Conservation (phyloP, 2,329 filamentous ascomycete genomes). For the Aspergillus sp. region DNA sequence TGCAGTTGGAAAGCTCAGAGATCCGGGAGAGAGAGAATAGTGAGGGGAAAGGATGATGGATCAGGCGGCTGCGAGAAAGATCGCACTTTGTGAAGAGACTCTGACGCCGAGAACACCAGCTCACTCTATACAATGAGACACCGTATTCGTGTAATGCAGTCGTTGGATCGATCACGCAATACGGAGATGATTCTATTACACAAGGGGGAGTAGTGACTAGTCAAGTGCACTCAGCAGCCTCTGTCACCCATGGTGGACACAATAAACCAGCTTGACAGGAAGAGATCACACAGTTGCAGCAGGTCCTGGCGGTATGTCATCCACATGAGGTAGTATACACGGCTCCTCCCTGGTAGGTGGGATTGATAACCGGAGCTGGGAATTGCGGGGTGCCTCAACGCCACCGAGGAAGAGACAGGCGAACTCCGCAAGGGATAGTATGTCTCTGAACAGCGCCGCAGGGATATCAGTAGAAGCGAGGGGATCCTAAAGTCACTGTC, state of each 20-base stretch:
- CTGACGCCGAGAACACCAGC: slow-evolving; percentile 1
- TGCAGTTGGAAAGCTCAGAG: not conserved
- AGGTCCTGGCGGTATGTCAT: slow-evolving; percentile 5
- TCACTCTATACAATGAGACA: not conserved
- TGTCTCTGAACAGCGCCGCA: no score
- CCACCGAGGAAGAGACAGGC: not conserved
- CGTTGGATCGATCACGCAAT: not conserved
- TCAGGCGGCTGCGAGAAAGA: not conserved
- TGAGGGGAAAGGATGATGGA: not conserved
- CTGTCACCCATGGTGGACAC: slow-evolving; percentile 4
- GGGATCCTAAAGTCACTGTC: no score
- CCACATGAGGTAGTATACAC: slow-evolving; percentile 6
- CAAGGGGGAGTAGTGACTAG: slow-evolving; percentile 2
- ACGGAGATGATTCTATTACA: slow-evolving; percentile 8
- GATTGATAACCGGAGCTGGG: not conserved
- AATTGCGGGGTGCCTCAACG: not conserved
- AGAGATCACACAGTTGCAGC: not conserved
- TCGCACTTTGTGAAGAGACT: not conserved
- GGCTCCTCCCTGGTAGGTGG: not conserved
- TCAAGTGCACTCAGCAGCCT: slow-evolving; percentile 5
- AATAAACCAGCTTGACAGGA: not conserved
- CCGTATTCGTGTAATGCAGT: slow-evolving; percentile 3
- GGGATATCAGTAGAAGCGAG: no score
- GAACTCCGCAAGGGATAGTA: not conserved
- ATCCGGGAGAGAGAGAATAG: not conserved